Base-by-base conservation (phyloP, 1,139 yeast genomes). In the Meyerozyma elateridarum region DNA sequence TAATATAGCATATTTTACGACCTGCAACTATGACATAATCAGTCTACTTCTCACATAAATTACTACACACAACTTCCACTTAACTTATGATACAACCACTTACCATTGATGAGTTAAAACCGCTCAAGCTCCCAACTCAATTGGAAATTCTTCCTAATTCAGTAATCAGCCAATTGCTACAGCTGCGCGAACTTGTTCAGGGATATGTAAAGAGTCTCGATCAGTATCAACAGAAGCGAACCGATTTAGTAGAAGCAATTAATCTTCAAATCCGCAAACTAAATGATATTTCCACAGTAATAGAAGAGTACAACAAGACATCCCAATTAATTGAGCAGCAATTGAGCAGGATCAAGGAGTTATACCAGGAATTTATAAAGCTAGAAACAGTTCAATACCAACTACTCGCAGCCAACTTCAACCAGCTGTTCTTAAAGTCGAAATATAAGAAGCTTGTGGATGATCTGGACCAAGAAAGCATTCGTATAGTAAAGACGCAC, bases 331-430 rank as follows among this genome's bases (percentile, higher is more conserved):
- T 68, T 13, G 46, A 46, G 27, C 47, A 44, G 17, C 59, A 58
- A 34, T 43, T 61, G 13, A 38, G 39, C 8, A 41, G 50, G 7
- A 45, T 66, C n/a, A 53, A 53, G 20, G 35, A 40, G 8, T 40
- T 54, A 3, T 59, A 60, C 42, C 51, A 49, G 16, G 64, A 64
- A 39, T 67, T 64, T 44, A 42, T 54, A 20, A 51, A 54, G 36
- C 44, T 61, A 25, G 72, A 68, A 40, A 57, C 64, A 6, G 49
- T 47, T 22, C 73, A 67, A 44, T 65, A 66, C 45, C 67, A 64
- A 40, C 48, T 66, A 19, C 45, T 67, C 14, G 54, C 70, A 15
- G 42, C 64, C 19, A 66, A 61, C 36, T 68, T 54, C 46, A 63
- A 63, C 41, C 59, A 51, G 30, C 61, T 56, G 25, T 45, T 47